Conservation (phyloP, 139 green algal genomes). For the Edaphochlamys debaryana region DNA sequence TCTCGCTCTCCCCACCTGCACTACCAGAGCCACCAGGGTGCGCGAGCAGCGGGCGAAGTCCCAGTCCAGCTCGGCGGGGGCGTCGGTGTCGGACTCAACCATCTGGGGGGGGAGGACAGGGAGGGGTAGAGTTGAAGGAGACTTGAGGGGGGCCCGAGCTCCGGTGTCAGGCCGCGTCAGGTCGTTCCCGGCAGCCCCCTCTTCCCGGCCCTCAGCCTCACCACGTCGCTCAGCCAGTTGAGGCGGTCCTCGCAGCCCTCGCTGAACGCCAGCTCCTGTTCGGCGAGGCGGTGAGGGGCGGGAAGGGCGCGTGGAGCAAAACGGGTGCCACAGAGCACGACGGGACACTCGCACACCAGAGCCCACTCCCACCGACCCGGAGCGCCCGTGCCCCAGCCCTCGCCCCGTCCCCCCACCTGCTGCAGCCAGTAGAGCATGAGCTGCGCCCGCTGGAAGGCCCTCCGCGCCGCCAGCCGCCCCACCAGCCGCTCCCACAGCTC, state of each 20-base stretch:
- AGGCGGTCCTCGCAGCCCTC: slow-evolving; percentile 48
- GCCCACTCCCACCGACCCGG: too few species aligned
- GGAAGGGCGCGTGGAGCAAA: too few species aligned
- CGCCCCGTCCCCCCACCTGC: too few species aligned
- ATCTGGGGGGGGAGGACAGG: not conserved
- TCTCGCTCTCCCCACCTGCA: slow-evolving; percentile 29
- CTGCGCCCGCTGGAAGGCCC: slow-evolving; percentile 50
- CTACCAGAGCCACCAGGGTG: slow-evolving; percentile 14
- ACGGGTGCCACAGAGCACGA: too few species aligned
- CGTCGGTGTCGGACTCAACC: slow-evolving; percentile 28
- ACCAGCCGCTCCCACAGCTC: slow-evolving; percentile 42
- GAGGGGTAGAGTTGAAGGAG: too few species aligned
- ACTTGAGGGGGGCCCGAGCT: too few species aligned
- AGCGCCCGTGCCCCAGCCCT: too few species aligned
- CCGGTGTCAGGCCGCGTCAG: not conserved
- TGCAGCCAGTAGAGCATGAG: slow-evolving; percentile 55
- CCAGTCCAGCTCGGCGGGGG: slow-evolving; percentile 18
- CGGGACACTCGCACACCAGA: too few species aligned
- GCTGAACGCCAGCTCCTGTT: slow-evolving; percentile 49
- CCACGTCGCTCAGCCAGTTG: slow-evolving; percentile 41
- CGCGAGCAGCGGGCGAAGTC: slow-evolving; percentile 26
- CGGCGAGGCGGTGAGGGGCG: too few species aligned
- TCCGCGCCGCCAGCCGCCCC: slow-evolving; percentile 22
- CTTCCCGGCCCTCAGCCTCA: slow-evolving; percentile 15
- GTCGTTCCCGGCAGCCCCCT: not conserved